Conservation (phyloP, 2,329 filamentous ascomycete species). For the Fusarium sp. region DNA sequence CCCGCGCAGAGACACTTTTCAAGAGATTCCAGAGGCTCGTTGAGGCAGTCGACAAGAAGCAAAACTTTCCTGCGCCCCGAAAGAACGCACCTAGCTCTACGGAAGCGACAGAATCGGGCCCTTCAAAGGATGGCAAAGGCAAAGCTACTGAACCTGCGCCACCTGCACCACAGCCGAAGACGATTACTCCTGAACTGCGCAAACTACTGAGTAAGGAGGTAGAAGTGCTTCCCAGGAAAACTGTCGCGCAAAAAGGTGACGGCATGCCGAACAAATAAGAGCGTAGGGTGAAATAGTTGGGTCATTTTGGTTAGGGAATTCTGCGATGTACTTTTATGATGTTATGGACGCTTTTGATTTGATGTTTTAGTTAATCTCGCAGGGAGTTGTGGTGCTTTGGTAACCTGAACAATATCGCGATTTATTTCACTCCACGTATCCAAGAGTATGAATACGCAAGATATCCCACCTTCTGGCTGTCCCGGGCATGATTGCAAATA, state of each 20-base stretch:
- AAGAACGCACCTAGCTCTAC: constrained; percentile 31
- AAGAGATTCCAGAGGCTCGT: constrained; percentile 87
- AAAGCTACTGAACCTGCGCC: constrained; percentile 50
- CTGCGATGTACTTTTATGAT: constrained; percentile 25
- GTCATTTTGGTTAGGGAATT: background rate
- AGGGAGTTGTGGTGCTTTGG: constrained; percentile 31
- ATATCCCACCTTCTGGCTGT: background rate
- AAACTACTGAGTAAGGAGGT: constrained; percentile 61
- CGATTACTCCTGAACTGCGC: constrained; percentile 67
- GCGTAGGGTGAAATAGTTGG: background rate
- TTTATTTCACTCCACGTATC: background rate
- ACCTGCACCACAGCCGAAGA: constrained; percentile 50
- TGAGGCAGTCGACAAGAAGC: constrained; percentile 90
- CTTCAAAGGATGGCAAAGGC: constrained; percentile 44
- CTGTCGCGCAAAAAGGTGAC: constrained; percentile 49
- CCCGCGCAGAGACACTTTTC: constrained; percentile 89
- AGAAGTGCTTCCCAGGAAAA: constrained; percentile 53
- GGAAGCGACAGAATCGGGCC: constrained; percentile 9
- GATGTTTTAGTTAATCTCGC: background rate
- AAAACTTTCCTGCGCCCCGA: constrained; percentile 75
- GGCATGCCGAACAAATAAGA: constrained; percentile 47
- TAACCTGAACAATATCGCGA: background rate
- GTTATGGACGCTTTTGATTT: constrained; percentile 8
- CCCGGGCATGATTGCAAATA: background rate
- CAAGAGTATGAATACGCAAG: constrained; percentile 8